Conservation (phyloP, 306 rosid species). For the Sechiopsis laciniata region DNA sequence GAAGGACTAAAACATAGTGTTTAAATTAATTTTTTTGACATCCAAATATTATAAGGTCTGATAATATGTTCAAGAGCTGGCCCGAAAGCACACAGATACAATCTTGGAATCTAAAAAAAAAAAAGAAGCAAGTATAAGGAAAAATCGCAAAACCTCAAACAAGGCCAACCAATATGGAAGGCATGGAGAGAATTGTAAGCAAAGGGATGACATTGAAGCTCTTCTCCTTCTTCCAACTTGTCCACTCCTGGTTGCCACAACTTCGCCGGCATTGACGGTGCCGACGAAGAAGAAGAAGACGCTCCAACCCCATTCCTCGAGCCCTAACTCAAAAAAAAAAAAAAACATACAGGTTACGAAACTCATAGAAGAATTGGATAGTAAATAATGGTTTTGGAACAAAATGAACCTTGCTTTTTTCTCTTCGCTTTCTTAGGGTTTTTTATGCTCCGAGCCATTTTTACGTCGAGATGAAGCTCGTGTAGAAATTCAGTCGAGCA, state of each 20-base stretch:
- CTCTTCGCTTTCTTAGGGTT: constrained; percentile 66
- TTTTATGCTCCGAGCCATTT: constrained; percentile 67
- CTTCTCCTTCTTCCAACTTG: constrained; percentile 87
- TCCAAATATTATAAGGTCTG: too few species aligned
- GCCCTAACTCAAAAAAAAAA: constrained; percentile 22
- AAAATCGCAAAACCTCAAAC: constrained; percentile 50
- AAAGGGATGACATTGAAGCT: constrained; percentile 88
- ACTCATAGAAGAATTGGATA: background rate
- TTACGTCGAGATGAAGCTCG: background rate
- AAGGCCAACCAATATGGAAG: constrained; percentile 86
- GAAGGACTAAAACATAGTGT: too few species aligned
- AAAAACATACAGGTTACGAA: too few species aligned
- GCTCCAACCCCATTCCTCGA: constrained; percentile 56
- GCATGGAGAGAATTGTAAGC: constrained; percentile 90
- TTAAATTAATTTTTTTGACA: too few species aligned
- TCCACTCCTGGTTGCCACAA: constrained; percentile 98
- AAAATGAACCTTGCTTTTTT: constrained; percentile 55
- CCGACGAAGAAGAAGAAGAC: constrained; percentile 28
- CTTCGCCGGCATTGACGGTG: constrained; percentile 55
- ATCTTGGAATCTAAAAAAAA: background rate
- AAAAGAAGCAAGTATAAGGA: too few species aligned
- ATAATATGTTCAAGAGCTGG: too few species aligned
- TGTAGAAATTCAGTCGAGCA: background rate
- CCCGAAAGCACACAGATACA: too few species aligned
- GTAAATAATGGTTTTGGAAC: background rate